Base-by-base conservation (phyloP, 2,329 filamentous ascomycete species). In the Penicillium oxalicum region DNA sequence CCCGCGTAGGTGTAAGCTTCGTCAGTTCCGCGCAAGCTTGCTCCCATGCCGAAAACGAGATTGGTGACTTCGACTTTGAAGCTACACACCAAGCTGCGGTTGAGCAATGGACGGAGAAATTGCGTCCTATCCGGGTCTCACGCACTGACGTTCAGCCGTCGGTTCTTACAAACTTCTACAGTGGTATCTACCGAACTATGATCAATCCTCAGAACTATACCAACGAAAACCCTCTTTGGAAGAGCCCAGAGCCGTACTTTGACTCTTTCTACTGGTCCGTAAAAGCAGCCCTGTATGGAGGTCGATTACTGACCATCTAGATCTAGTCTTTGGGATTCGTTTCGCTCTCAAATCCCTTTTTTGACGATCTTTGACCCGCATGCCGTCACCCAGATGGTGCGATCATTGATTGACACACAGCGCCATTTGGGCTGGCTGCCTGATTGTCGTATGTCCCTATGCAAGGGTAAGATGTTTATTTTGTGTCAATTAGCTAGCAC, bases 131-230 rank as follows among this genome's bases (percentile, higher is more conserved):
- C 35, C 60, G 65, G 9, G 67, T 70, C 9, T 69, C 67, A 9
- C 62, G 60, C 5, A 57, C 56, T 5, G 61, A 58, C 2, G 56
- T 69, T 12, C 56, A 66, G 32, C 44, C 57, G 2, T 63, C 64
- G 5, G 52, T 66, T 13, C 56, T 70, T 38, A 80, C 68, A 13
- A 79, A 79, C 35, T 86, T 88, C 56, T 87, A 84, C 71, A 85
- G 81, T 47, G 84, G 83, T 2, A 76, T 84, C 13, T 87, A 87
- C 60, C 73, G 83, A 13, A 80, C 80, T 2, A 82, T 87, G 80
- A 78, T 87, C 48, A 84, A 80, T 44, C 84, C 84, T 1, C 84
- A 87, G 56, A 84, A 87, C 56, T 86, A 86, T 53, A 87, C 84
- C 0, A 82, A 82, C 1, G 84, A 88, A 63, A 88, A 88, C 50